Percentiles rank a stretch among this genome's conserved stretches.
These are phyloP conservation scores for Termitomyces sp. DNA, from an alignment of 768 basidiomycete species.

Conservation along the genomic window DNA sequence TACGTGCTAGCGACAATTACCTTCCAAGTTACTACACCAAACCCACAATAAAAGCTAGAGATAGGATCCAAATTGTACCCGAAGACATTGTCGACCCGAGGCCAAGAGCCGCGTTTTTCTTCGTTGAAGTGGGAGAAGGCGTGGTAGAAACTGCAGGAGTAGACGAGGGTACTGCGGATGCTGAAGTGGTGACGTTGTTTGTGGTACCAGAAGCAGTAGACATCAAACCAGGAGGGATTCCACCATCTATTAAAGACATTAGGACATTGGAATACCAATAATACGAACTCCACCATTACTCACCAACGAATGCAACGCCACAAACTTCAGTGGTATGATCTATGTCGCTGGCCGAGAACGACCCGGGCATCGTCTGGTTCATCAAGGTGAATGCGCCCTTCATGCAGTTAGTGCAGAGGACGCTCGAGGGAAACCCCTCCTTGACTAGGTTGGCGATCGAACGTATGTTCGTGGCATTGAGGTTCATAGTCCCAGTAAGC, in stretches of 20 bases:
- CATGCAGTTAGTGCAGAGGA: constrained; percentile 40
- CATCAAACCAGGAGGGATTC: constrained; percentile 15
- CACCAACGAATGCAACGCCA: constrained; percentile 39
- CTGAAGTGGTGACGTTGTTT: background rate
- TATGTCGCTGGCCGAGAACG: constrained; percentile 17
- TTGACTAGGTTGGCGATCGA: constrained; percentile 20
- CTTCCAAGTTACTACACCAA: background rate
- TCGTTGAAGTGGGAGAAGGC: background rate
- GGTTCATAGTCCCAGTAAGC: constrained; percentile 23
- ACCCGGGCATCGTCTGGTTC: constrained; percentile 23
- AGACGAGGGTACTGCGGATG: background rate
- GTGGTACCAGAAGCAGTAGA: constrained; percentile 3
- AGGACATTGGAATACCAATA: background rate
- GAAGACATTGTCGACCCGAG: constrained; percentile 1
- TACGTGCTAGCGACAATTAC: background rate
- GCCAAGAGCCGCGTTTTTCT: constrained; percentile 10
- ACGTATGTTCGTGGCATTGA: constrained; percentile 18
- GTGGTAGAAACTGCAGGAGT: constrained; percentile 2
- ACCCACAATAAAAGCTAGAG: constrained; percentile 1
- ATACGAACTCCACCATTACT: constrained; percentile 4
- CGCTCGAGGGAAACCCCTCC: constrained; percentile 21
- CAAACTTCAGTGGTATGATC: constrained; percentile 23
- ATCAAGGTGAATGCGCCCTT: constrained; percentile 37
- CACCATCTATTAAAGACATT: constrained; percentile 9
- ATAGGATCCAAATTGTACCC: constrained; percentile 3